Base-by-base conservation (phyloP, 306 rosid species). In the Begonia peltatifolia region DNA sequence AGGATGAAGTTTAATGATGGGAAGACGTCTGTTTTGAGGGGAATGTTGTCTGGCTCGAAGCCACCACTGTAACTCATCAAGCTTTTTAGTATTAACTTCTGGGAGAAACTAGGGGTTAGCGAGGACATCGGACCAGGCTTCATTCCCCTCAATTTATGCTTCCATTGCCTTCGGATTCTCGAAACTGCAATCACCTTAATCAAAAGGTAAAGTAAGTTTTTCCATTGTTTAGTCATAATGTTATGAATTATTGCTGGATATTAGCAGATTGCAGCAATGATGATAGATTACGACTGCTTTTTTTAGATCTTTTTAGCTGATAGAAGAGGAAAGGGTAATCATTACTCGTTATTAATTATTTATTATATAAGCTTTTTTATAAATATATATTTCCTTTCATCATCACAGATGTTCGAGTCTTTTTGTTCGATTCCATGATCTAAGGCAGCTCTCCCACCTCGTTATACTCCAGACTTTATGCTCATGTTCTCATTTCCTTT, bases 1-100 rank as follows among this genome's bases (percentile, higher is more conserved):
- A 30, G 38, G 38, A 30, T 30, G 6, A 5, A 6, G 38, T 30
- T 30, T 30, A 30, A 30, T 30, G 8, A 7, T 30, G 38, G 38
- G 68, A 47, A 52, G 53, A 20, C 14, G 25, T 54, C 47, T 47
- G 60, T 71, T 62, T 76, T 76, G 82, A 68, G 82, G 82, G 82
- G 82, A 68, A 76, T 72, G 82, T 72, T 76, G 78, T 76, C 78
- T 72, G 82, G 82, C 78, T 76, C 82, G 82, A 76, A 78, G 82
- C 59, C 73, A 14, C 64, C 63, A 47, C 58, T 35, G 23, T 30
- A 30, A 30, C 38, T 30, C 38, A 30, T 30, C 38, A 30, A 30
- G 38, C 7, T 30, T 30, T 30, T 30, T 30, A 9, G 38, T 30
- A 30, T 30, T 30, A 30, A 30, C 38, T 30, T 30, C 9, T 30